Evolutionary conservation across 2,329 filamentous ascomycete genomes (phyloP), one percentile per base, ranked within the genome.

Genomic region (Diaporthe caulivora): DNA sequence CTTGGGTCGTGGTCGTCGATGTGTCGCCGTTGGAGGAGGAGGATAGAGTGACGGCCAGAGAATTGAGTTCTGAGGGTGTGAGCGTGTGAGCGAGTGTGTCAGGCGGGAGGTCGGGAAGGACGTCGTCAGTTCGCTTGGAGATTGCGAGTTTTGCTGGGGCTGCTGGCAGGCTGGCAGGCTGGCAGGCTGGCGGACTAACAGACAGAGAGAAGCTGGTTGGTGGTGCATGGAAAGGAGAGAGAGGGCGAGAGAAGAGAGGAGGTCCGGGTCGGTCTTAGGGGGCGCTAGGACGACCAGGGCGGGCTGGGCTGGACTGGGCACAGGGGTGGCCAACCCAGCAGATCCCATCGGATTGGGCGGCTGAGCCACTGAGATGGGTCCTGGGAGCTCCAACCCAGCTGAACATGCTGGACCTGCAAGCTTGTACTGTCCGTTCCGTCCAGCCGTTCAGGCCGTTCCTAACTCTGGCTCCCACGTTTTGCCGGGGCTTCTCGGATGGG

Each of bases 41-140:
- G 44, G 17, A 44, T 44, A 49, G 49, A 10, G 31, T 34, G 34
- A 34, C 9, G 34, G 58, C 58, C 58, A 53, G 62, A 70, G 68
- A 70, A 70, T 70, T 70, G 68, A 70, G 68, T 70, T 60, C 68
- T 60, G 54, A 70, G 53, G 53, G 49, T 42, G 70, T 24, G 68
- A 37, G 31, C 13, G 37, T 40, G 37, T 40, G 2, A 10, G 70
- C 21, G 68, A 37, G 31, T 40, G 37, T 40, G 37, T 40, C 11
- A 10, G 26, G 60, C 26, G 69, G 51, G 26, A 34, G 60, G 42
- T 26, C 34, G 44, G 57, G 21, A 64, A 49, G 55, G 53, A 49
- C 26, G 62, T 51, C 53, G 55, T 71, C 49, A 51, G 44, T 54
- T 54, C 37, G 31, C 44, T 53, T 49, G 55, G 71, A 69, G 71